A percentile compares a stretch with the other conserved stretches of the same genome.
These are phyloP conservation scores for Diaporthe ilicicola DNA, from an alignment of 2,329 filamentous ascomycete genomes.

Conservation along the genomic window DNA sequence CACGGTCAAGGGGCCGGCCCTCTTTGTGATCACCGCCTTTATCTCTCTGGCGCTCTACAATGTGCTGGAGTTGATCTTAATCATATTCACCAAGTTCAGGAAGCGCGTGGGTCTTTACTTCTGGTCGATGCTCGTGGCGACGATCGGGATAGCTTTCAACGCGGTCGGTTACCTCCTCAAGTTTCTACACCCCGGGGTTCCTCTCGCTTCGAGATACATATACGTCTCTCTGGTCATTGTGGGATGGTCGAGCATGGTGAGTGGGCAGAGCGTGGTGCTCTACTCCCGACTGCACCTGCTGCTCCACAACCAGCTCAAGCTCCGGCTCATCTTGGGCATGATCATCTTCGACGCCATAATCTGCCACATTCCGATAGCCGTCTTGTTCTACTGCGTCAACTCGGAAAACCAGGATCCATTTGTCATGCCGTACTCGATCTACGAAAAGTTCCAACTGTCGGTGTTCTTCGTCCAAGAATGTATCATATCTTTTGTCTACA, in stretches of 20 bases:
- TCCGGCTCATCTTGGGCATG: constrained; percentile 57
- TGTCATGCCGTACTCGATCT: constrained; percentile 46
- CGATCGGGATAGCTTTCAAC: constrained; percentile 36
- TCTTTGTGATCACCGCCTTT: constrained; percentile 30
- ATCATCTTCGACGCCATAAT: constrained; percentile 59
- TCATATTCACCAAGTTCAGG: constrained; percentile 32
- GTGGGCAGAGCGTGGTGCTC: constrained; percentile 63
- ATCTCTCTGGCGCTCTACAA: constrained; percentile 31
- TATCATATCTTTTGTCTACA: constrained; percentile 28
- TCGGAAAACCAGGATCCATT: constrained; percentile 44
- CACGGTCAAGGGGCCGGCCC: not conserved
- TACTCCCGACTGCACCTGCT: constrained; percentile 65
- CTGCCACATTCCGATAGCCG: constrained; percentile 58
- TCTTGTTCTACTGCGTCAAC: constrained; percentile 57
- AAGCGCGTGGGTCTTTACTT: constrained; percentile 29
- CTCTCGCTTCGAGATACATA: constrained; percentile 38
- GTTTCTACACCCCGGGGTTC: constrained; percentile 46
- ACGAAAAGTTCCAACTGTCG: constrained; percentile 44
- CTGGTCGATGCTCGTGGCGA: constrained; percentile 30
- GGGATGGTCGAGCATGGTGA: constrained; percentile 64
- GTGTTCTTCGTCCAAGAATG: constrained; percentile 28
- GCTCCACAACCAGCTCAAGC: constrained; percentile 52
- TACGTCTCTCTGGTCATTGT: constrained; percentile 49
- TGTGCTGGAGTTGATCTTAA: constrained; percentile 27
- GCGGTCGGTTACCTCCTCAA: constrained; percentile 50